phyloP scores from a whole-genome alignment of 495 filamentous ascomycete species.

The Bombardia bombarda region DNA sequence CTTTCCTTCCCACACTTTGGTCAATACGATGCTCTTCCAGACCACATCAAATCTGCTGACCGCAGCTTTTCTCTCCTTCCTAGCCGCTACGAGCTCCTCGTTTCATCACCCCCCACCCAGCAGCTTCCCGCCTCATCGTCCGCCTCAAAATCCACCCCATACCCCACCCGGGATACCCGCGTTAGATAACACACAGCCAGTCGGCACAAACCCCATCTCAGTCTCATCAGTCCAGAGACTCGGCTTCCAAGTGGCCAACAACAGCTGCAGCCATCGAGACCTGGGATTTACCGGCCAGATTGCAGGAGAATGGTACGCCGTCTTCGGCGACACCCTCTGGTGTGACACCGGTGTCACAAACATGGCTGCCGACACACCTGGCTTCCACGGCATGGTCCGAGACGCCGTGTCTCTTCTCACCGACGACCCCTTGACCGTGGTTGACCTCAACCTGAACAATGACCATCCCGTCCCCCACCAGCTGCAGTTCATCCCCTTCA shows the following conservation, averaged over 20 bases:
- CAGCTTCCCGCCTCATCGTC: no score
- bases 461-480: conserved; percentile 24
- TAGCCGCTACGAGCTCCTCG: no score
- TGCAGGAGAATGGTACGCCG: conserved; percentile 26
- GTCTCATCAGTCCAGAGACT: conserved; percentile 15
- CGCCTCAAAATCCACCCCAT: no score
- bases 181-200: conserved; percentile 26
- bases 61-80: no score
- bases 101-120: no score
- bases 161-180: not conserved
- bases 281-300: conserved; percentile 34
- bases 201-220: conserved; percentile 22
- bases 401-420: conserved; percentile 23
- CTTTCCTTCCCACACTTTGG: no score
- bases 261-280: conserved; percentile 31
- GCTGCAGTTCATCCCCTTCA: conserved; percentile 25
- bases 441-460: conserved; percentile 21
- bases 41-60: no score
- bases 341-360: conserved; percentile 23
- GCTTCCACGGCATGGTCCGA: conserved; percentile 31
- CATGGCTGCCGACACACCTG: conserved; percentile 11
- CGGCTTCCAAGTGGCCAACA: conserved; percentile 26
- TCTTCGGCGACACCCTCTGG: conserved; percentile 32
- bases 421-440: conserved; percentile 21
- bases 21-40: no score